phyloP scores from a whole-genome alignment of 306 rosid species.

The Myrica gale region DNA sequence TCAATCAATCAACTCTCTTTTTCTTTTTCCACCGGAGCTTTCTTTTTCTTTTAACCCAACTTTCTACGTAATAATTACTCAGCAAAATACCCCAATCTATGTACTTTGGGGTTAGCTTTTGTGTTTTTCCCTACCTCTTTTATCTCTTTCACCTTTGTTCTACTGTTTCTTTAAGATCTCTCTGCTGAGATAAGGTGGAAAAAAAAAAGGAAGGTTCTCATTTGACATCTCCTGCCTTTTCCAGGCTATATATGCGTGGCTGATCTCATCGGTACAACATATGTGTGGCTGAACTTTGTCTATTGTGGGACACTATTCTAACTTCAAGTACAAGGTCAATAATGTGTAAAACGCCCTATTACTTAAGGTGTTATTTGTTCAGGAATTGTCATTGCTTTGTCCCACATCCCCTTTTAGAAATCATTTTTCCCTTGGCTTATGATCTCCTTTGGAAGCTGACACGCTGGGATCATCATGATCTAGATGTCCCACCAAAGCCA shows the following conservation, averaged over 20 bases:
- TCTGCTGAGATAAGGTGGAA: constrained; percentile 22
- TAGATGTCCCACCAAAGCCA: too few species aligned
- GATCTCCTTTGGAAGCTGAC: too few species aligned
- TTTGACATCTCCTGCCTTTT: constrained; percentile 43
- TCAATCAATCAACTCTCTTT: constrained; percentile 26
- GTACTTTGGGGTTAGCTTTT: constrained; percentile 39
- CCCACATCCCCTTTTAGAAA: too few species aligned
- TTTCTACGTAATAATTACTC: constrained; percentile 67
- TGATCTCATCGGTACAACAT: constrained; percentile 32
- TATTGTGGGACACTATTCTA: constrained; percentile 10
- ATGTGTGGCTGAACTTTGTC: constrained; percentile 12
- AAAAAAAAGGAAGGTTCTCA: constrained; percentile 34
- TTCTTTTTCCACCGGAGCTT: background rate
- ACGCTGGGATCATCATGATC: too few species aligned
- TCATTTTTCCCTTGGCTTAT: too few species aligned
- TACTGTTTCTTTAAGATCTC: constrained; percentile 40
- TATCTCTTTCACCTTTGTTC: constrained; percentile 42
- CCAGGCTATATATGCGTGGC: constrained; percentile 33
- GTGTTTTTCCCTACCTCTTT: constrained; percentile 22
- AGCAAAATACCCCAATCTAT: constrained; percentile 40
- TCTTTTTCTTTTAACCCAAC: constrained; percentile 50
- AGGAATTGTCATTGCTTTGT: too few species aligned
- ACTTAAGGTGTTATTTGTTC: background rate
- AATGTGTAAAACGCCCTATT: background rate
- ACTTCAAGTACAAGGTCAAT: constrained; percentile 38